Conservation (phyloP, 495 filamentous ascomycete genomes). For the Trypethelium eluteriae region DNA sequence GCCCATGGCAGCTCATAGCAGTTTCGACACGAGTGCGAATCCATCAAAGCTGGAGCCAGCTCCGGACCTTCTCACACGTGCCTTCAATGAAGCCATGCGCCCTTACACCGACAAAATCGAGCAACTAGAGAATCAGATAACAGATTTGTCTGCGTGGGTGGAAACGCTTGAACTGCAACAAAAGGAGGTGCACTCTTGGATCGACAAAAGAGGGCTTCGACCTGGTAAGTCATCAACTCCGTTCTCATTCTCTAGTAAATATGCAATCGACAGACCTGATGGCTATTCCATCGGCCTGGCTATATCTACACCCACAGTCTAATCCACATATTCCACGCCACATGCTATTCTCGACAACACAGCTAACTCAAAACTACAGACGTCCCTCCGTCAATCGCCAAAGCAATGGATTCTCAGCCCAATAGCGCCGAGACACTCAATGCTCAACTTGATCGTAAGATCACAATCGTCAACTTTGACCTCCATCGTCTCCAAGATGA, state of each 20-base stretch:
- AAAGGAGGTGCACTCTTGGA: slow-evolving; percentile 44
- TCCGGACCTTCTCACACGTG: slow-evolving; percentile 42
- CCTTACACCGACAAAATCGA: slow-evolving; percentile 44
- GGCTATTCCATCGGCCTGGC: background rate
- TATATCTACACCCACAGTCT: background rate
- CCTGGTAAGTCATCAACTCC: slow-evolving; percentile 35
- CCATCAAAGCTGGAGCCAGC: slow-evolving; percentile 30
- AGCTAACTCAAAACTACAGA: slow-evolving; percentile 33
- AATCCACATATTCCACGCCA: background rate
- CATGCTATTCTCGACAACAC: background rate
- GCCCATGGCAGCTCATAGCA: background rate
- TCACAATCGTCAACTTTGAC: slow-evolving; percentile 49
- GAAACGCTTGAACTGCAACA: slow-evolving; percentile 42
- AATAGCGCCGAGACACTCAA: slow-evolving; percentile 39
- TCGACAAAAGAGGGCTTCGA: slow-evolving; percentile 45
- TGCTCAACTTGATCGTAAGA: slow-evolving; percentile 48
- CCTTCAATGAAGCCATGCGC: slow-evolving; percentile 44
- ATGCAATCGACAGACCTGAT: background rate
- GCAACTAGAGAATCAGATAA: slow-evolving; percentile 38
- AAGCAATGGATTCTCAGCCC: slow-evolving; percentile 39
- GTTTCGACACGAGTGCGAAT: slow-evolving; percentile 18
- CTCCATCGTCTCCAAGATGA: slow-evolving; percentile 48
- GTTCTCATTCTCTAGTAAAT: no score
- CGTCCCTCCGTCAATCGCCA: slow-evolving; percentile 44
- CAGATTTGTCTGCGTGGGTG: slow-evolving; percentile 38